These are phyloP conservation scores for Elasticomyces elasticus DNA, from an alignment of 495 filamentous ascomycete species.

Conservation along the genomic window DNA sequence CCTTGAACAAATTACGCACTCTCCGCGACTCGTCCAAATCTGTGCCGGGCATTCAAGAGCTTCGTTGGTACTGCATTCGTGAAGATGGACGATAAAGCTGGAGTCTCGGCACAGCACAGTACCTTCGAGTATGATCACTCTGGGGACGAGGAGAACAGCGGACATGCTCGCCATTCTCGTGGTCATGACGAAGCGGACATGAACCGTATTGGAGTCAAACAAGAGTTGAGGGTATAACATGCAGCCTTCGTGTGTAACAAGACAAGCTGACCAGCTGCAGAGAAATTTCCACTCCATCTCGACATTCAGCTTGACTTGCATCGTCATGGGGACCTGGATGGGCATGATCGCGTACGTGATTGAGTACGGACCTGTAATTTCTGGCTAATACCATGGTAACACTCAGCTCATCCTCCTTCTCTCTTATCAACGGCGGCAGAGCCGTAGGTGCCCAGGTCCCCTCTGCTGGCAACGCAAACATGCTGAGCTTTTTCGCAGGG, in stretches of 20 bases:
- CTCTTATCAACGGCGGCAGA: slow-evolving; percentile 4
- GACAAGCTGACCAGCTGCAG: not conserved
- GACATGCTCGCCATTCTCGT: no score
- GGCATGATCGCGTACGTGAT: not conserved
- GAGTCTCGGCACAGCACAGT: no score
- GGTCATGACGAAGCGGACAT: slow-evolving; percentile 2
- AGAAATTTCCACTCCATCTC: slow-evolving; percentile 8
- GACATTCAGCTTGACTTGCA: slow-evolving; percentile 1
- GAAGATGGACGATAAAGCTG: no score
- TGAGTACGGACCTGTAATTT: not conserved
- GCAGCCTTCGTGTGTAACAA: not conserved
- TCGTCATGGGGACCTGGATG: slow-evolving; percentile 11
- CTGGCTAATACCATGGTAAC: not conserved
- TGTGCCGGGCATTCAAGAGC: no score
- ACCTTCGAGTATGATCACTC: no score
- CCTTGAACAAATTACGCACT: no score
- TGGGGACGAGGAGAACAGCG: no score
- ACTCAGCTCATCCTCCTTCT: not conserved
- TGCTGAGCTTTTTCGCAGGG: not conserved
- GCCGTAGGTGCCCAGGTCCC: slow-evolving; percentile 36
- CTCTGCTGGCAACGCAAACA: not conserved
- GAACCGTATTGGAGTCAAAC: not conserved
- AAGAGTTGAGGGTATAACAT: slow-evolving; percentile 1
- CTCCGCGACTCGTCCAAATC: no score
- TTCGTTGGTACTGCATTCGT: no score